Evolutionary conservation across 768 basidiomycete species (phyloP).

Genomic region (Hysterangium stoloniferum): DNA sequence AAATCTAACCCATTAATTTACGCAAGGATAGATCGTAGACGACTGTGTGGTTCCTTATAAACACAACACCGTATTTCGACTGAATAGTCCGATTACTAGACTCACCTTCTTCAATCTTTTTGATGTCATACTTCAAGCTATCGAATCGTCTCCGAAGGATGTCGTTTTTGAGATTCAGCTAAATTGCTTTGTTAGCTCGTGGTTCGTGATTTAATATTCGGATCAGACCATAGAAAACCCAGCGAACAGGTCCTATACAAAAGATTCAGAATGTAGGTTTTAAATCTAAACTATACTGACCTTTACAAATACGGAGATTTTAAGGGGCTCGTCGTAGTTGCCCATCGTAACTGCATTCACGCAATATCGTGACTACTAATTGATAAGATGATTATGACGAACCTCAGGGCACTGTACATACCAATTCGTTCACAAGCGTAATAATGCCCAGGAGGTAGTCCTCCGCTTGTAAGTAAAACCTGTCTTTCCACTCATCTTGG

Average conservation of each 20-base stretch:
- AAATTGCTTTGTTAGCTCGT: not conserved
- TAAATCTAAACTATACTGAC: not conserved
- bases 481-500: slow-evolving; percentile 59
- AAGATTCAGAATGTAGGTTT: not conserved
- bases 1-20: no score
- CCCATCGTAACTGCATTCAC: slow-evolving; percentile 80
- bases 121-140: slow-evolving; percentile 78
- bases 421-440: slow-evolving; percentile 71
- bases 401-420: slow-evolving; percentile 27
- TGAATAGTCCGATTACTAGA: slow-evolving; percentile 3
- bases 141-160: slow-evolving; percentile 67
- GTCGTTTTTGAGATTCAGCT: slow-evolving; percentile 84
- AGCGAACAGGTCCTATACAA: slow-evolving; percentile 50
- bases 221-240: slow-evolving; percentile 73
- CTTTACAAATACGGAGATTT: slow-evolving; percentile 72
- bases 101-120: slow-evolving; percentile 82
- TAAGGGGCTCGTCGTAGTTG: slow-evolving; percentile 70
- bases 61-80: slow-evolving; percentile 6
- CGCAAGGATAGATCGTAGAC: slow-evolving; percentile 81
- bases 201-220: not conserved
- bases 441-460: slow-evolving; percentile 81
- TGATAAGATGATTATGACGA: not conserved
- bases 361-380: slow-evolving; percentile 59
- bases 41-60: slow-evolving; percentile 42
- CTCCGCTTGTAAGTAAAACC: slow-evolving; percentile 56